phyloP scores from a whole-genome alignment of 345 rosid genomes.

The Hirschfeldia incana region DNA sequence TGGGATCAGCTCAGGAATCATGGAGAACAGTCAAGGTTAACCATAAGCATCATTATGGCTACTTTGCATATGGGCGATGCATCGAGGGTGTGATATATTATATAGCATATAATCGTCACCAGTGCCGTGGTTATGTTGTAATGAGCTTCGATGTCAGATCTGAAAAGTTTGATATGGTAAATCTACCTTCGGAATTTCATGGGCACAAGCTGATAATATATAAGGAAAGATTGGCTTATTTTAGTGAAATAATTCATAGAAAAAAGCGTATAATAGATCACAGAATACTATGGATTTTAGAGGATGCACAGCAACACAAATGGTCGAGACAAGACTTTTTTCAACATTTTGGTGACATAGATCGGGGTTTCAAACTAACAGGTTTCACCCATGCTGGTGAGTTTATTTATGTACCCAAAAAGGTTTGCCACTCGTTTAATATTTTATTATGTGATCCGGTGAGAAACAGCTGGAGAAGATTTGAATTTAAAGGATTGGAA shows the following conservation, averaged over 20 bases:
- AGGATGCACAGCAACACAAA: neutral
- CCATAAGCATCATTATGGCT: neutral
- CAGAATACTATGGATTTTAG: neutral
- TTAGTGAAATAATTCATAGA: neutral
- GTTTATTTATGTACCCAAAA: neutral
- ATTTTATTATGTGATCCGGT: neutral
- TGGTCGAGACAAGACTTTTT: neutral
- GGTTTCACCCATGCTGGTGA: conserved; percentile 5
- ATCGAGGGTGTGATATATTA: neutral
- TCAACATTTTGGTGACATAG: neutral
- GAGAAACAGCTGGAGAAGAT: neutral
- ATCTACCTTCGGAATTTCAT: neutral
- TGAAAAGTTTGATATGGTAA: neutral
- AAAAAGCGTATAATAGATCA: no score
- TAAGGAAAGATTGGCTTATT: neutral
- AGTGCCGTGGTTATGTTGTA: neutral
- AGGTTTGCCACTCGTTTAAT: neutral
- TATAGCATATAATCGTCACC: neutral
- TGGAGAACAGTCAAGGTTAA: neutral
- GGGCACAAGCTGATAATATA: neutral
- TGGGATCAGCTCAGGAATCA: neutral
- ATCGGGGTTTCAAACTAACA: neutral
- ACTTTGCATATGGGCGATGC: neutral
- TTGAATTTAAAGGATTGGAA: neutral
- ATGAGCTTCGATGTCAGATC: neutral